Base-by-base conservation (phyloP, 192 early-diverging fungal species). In the Gigaspora rosea region DNA sequence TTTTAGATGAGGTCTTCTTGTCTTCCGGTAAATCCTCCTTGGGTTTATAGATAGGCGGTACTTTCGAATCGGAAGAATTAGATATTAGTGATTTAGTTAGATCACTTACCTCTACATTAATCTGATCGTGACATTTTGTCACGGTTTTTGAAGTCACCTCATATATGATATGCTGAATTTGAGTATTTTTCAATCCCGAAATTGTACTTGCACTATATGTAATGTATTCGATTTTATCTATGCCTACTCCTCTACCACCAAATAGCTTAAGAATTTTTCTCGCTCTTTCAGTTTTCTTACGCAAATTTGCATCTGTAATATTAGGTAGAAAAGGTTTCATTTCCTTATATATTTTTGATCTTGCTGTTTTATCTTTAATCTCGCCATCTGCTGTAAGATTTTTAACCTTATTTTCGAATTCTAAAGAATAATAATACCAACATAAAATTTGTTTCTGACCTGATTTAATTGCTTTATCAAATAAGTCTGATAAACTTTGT, bases 201-300 rank as follows among this genome's bases (percentile, higher is more conserved):
- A 68, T 68, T 13, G 36, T 49, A 68, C 48, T 47, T 49, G 66
- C 41, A 49, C 41, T 47, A 68, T 68, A 68, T 48, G 66, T 68
- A 49, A 68, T 49, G 13, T 68, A 22, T 49, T 68, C 41, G 20
- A 68, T 68, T 68, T 68, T 65, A 65, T 65, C 63, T 65, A 65
- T 65, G 4, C 63, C 32, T 36, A 65, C 63, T 64, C 62, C 22
- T 33, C 35, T 27, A 36, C 32, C 36, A 36, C 63, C 63, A 41
- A 65, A 65, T 65, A 65, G 36, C 63, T 36, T 65, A 65, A 65
- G 63, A 65, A 65, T 32, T 65, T 65, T 65, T 65, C 63, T 65
- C 15, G 63, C 63, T 65, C 63, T 65, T 36, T 11, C 32, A 33
- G 63, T 65, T 65, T 65, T 65, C 36, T 65, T 64, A 41, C 27